phyloP scores from a whole-genome alignment of 306 rosid genomes.

The Prunus davidiana region DNA sequence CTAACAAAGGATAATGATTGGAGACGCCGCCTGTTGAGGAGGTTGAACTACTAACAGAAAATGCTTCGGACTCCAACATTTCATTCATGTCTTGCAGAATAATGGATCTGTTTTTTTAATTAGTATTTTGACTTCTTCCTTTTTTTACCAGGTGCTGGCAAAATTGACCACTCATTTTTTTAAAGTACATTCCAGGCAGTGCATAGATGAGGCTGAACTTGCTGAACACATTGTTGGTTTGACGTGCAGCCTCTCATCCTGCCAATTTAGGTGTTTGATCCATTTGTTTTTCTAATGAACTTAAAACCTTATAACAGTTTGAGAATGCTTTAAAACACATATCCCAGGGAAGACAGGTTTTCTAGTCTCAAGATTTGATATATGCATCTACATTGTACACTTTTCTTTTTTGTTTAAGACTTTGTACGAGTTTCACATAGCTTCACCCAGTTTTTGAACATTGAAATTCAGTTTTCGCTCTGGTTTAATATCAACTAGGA shows the following conservation, averaged over 20 bases:
- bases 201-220: conserved; percentile 90
- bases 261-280: conserved; percentile 76
- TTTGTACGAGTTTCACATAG: not conserved
- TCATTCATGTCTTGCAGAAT: not conserved
- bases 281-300: conserved; percentile 11
- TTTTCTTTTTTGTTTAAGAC: not conserved
- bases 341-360: not conserved
- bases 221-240: conserved; percentile 94
- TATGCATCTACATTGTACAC: not conserved
- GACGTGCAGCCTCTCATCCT: conserved; percentile 85
- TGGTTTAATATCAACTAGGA: not conserved
- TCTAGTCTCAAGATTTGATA: not conserved
- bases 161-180: conserved; percentile 62
- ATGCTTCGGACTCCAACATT: conserved; percentile 10
- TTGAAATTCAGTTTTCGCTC: not conserved
- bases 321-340: not conserved
- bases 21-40: conserved; percentile 86
- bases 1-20: conserved; percentile 53
- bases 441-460: no score
- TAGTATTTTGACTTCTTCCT: conserved; percentile 17
- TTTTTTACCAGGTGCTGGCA: conserved; percentile 58
- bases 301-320: not conserved
- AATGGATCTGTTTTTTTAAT: conserved; percentile 5
- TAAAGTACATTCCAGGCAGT: conserved; percentile 84
- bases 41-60: conserved; percentile 47